phyloP scores from a whole-genome alignment of 2,329 filamentous ascomycete genomes.

The Penicillium concentricum region DNA sequence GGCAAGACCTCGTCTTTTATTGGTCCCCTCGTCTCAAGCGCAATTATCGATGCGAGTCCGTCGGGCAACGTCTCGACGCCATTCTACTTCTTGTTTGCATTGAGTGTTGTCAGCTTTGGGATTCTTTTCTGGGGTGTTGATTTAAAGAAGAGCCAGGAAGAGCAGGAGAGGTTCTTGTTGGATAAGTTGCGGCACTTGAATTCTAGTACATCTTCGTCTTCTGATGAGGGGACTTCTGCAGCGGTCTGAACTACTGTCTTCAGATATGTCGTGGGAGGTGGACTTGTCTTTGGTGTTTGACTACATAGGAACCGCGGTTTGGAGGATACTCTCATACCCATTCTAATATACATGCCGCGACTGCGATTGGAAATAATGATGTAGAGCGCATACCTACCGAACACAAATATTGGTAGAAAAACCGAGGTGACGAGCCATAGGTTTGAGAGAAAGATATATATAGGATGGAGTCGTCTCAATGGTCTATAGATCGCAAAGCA shows the following conservation, averaged over 20 bases:
- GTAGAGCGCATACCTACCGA: neutral
- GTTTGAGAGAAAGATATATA: neutral
- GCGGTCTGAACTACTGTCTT: slow-evolving; percentile 1
- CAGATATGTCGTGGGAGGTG: neutral
- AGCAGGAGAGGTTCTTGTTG: slow-evolving; percentile 58
- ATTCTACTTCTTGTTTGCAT: slow-evolving; percentile 64
- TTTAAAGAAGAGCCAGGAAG: slow-evolving; percentile 58
- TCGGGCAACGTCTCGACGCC: slow-evolving; percentile 58
- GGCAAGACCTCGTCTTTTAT: slow-evolving; percentile 69
- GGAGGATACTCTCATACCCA: neutral
- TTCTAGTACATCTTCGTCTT: slow-evolving; percentile 7
- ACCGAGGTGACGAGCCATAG: neutral
- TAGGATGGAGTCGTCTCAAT: neutral
- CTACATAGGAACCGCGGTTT: neutral
- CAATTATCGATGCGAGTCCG: slow-evolving; percentile 64
- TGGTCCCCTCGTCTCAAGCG: slow-evolving; percentile 65
- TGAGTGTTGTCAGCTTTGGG: slow-evolving; percentile 56
- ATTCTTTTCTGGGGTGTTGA: slow-evolving; percentile 59
- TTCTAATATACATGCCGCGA: neutral
- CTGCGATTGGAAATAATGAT: too few relatives aligned
- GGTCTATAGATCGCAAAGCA: too few relatives aligned
- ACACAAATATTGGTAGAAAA: neutral
- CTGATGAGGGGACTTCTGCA: neutral
- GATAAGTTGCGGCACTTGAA: slow-evolving; percentile 26
- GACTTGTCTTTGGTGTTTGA: neutral